Evolutionary conservation across 2,329 filamentous ascomycete species (phyloP).

Genomic region (Beauveria medogensis): DNA sequence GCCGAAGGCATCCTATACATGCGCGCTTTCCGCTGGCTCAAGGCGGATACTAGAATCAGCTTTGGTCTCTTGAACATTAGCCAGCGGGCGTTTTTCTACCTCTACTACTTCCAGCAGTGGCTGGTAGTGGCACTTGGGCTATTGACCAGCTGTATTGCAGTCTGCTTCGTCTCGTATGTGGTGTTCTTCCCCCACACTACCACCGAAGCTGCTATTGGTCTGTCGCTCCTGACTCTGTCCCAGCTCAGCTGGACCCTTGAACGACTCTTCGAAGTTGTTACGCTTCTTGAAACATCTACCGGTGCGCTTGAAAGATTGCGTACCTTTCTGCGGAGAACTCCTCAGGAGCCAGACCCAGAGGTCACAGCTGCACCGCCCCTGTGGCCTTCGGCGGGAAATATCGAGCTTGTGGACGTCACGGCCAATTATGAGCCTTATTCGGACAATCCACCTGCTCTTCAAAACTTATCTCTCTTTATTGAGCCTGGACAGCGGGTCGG

Average conservation of each 20-base stretch:
- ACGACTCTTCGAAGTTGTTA: not conserved
- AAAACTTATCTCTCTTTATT: not conserved
- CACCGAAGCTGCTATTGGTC: not conserved
- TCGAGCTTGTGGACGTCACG: not conserved
- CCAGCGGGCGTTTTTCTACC: slow-evolving; percentile 29
- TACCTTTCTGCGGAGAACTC: not conserved
- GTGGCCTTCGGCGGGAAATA: not conserved
- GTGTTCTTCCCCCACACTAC: not conserved
- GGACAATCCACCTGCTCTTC: not conserved
- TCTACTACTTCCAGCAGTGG: slow-evolving; percentile 43
- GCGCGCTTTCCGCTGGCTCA: slow-evolving; percentile 27
- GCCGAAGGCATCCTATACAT: slow-evolving; percentile 21
- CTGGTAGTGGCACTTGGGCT: slow-evolving; percentile 40
- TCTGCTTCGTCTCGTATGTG: slow-evolving; percentile 35
- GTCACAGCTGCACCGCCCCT: not conserved
- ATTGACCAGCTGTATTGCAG: slow-evolving; percentile 34
- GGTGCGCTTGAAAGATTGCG: slow-evolving; percentile 4
- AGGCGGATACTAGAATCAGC: slow-evolving; percentile 16
- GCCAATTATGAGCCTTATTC: not conserved
- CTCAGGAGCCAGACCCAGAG: not conserved
- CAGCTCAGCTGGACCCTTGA: slow-evolving; percentile 4
- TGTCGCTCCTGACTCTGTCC: not conserved
- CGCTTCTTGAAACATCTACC: not conserved
- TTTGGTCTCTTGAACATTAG: slow-evolving; percentile 25
- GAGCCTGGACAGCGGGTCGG: slow-evolving; percentile 4